Evolutionary conservation across 2,329 filamentous ascomycete genomes (phyloP).

Genomic region (Chrysoporthe cubensis): DNA sequence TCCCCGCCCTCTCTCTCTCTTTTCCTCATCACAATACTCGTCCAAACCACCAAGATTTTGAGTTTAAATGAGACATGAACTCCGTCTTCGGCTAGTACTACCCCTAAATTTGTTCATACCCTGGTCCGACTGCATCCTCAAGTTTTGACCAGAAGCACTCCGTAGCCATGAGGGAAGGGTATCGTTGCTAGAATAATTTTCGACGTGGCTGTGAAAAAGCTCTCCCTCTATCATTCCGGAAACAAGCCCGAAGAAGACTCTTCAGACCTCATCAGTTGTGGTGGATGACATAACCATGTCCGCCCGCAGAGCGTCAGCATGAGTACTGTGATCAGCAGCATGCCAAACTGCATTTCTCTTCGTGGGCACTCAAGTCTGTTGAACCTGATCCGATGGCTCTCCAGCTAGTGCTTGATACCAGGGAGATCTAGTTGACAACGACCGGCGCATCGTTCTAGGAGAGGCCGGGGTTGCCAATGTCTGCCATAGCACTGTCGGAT

Average conservation of each 20-base stretch:
- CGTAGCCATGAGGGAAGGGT: constrained; percentile 19
- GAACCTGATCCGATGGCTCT: not conserved
- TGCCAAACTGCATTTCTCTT: not conserved
- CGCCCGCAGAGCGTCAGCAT: not conserved
- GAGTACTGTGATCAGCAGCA: not conserved
- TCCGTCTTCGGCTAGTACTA: not conserved
- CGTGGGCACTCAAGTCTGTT: not conserved
- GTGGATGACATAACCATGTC: too few species aligned
- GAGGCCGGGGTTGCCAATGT: constrained; percentile 33
- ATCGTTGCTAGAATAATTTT: constrained; percentile 13
- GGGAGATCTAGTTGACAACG: not conserved
- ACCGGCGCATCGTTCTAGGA: constrained; percentile 26
- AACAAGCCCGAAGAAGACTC: too few species aligned
- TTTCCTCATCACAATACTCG: not conserved
- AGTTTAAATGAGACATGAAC: not conserved
- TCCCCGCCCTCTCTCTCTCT: not conserved
- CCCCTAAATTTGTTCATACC: not conserved
- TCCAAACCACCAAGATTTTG: not conserved
- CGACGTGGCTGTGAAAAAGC: not conserved
- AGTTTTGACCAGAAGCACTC: constrained; percentile 2
- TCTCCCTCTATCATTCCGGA: not conserved
- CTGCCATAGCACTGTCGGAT: constrained; percentile 75
- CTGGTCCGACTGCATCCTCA: not conserved
- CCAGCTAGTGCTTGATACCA: not conserved
- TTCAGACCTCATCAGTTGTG: too few species aligned